These are phyloP conservation scores for Boletus eberwhitei DNA, from an alignment of 768 basidiomycete genomes.

Conservation along the genomic window DNA sequence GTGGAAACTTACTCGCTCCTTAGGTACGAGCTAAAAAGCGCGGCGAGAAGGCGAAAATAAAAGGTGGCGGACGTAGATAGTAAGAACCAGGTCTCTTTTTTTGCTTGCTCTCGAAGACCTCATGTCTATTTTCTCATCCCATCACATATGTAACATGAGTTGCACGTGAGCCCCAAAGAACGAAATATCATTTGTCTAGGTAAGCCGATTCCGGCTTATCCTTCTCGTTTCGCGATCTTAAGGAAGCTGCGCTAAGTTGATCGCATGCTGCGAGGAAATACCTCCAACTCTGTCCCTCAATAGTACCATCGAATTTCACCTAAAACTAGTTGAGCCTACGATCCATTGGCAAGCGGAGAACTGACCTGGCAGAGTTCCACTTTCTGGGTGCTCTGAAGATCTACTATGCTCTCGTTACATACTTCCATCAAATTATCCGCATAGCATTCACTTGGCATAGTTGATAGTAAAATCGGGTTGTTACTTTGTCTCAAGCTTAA, in stretches of 20 bases:
- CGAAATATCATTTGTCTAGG: slow-evolving; percentile 8
- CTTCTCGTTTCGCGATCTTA: slow-evolving; percentile 25
- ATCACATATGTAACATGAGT: not conserved
- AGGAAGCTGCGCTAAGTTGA: slow-evolving; percentile 35
- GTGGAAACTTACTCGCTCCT: slow-evolving; percentile 3
- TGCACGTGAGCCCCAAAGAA: not conserved
- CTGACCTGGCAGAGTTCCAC: slow-evolving; percentile 54
- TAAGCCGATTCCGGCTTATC: slow-evolving; percentile 4
- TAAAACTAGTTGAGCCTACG: slow-evolving; percentile 23
- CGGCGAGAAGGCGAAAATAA: slow-evolving; percentile 70
- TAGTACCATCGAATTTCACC: slow-evolving; percentile 43
- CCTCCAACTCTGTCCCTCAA: slow-evolving; percentile 43
- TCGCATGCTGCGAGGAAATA: slow-evolving; percentile 44
- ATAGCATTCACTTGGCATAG: not conserved
- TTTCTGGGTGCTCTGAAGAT: slow-evolving; percentile 53
- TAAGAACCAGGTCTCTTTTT: not conserved
- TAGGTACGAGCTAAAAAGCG: slow-evolving; percentile 84
- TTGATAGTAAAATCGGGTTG: slow-evolving; percentile 21
- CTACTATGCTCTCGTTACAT: slow-evolving; percentile 47
- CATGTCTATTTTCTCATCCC: not conserved
- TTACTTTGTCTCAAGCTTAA: slow-evolving; percentile 46
- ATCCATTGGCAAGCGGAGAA: not conserved
- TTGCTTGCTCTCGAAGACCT: not conserved
- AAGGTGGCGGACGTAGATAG: slow-evolving; percentile 39
- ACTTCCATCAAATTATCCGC: slow-evolving; percentile 12